Base-by-base conservation (phyloP, 805 yeast species). In the Scheffersomyces lignosus region DNA sequence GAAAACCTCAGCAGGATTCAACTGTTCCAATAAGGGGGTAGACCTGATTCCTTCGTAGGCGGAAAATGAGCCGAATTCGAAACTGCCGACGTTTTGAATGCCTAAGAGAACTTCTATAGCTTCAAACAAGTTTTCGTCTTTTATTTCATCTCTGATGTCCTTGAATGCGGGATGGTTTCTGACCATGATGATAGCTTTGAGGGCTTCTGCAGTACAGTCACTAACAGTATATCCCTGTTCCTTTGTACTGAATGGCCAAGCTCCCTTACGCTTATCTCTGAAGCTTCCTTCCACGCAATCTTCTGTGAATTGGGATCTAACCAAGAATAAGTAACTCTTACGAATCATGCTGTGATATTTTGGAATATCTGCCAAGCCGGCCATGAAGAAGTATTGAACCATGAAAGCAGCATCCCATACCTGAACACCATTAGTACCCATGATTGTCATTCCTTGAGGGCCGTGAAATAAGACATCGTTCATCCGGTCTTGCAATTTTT, bases 361-460 rank as follows among this genome's bases (percentile, higher is more conserved):
- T 1, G 85, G 81, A 23, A 70, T 49, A 18, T 80, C 83, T 3
- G 87, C 90, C 24, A 90, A 61, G 0, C 96, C 96, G 0, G 96
- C 86, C 51, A 76, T 67, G 41, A 87, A 81, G 44, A 79, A 75
- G 52, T 87, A 87, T 56, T 93, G 99, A 17, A 93, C 70, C 38
- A 87, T 84, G 65, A 93, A 91, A 0, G 97, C 90, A 18, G 83
- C 81, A 60, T 93, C 99, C 99, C 99, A 93, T 1, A 84, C 90
- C 62, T 93, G 99, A 0, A 87, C 87, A 16, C 99, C 99, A 60
- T 93, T 93, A 0, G 99, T 93, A 2, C 99, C 99, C 87, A 85
- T 87, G 38, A 87, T 84, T 2, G 91, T 78, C 80, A 93, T 74
- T 4, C 99, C 99, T 55, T 84, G 85, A 0, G 89, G 85, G 0